Evolutionary conservation across 208 protist species (phyloP).

Genomic region (Leishmania tarentolae): DNA sequence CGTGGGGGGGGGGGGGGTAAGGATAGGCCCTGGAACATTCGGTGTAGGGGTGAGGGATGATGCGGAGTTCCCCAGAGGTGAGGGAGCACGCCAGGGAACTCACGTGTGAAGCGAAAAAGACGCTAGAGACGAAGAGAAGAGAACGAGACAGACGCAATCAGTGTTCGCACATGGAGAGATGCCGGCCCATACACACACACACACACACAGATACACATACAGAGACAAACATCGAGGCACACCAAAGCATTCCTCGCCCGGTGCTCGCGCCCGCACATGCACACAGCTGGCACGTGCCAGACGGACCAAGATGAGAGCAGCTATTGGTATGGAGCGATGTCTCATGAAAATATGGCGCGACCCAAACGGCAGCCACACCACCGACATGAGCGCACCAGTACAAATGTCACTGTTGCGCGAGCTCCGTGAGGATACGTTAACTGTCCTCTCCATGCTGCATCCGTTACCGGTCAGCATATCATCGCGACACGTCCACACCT

Average conservation of each 20-base stretch:
- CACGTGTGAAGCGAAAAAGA: neutral
- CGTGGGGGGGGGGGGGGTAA: neutral
- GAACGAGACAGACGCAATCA: neutral
- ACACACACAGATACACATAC: neutral
- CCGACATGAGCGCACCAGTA: neutral
- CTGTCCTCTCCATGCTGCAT: neutral
- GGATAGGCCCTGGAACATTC: neutral
- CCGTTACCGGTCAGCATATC: neutral
- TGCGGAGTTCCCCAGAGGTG: neutral
- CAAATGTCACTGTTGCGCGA: neutral
- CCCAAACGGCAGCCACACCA: neutral
- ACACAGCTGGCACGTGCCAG: neutral
- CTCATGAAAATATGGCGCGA: neutral
- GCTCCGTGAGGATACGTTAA: neutral
- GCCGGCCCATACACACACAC: no score
- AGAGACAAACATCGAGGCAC: neutral
- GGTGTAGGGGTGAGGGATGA: neutral
- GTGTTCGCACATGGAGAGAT: neutral
- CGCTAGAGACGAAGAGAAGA: neutral
- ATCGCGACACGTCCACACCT: neutral
- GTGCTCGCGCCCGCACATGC: neutral
- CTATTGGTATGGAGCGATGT: neutral
- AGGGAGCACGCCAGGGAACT: no score
- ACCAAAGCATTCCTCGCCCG: neutral
- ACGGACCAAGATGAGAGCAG: neutral